Percentiles rank a stretch among this genome's conserved stretches.
These are phyloP conservation scores for Saccharomycopsis vini DNA, from an alignment of 805 yeast genomes.

Conservation along the genomic window DNA sequence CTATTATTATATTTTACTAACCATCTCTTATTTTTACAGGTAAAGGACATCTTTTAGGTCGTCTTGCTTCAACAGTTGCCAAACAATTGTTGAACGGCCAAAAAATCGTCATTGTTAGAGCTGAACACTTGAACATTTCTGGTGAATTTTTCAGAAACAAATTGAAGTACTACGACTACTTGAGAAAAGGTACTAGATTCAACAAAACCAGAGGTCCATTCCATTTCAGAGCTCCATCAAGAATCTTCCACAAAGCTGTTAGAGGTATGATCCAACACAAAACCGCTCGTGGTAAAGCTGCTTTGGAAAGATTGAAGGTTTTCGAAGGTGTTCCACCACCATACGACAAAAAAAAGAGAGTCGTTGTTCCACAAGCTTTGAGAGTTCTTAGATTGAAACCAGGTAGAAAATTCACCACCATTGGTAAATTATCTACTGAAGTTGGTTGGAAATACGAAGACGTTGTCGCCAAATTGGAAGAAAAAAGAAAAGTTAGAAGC, in stretches of 20 bases:
- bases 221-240: constrained; percentile 99
- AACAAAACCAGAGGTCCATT: constrained; percentile 99
- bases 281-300: constrained; percentile 99
- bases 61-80: constrained; percentile 97
- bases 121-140: constrained; percentile 96
- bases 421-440: constrained; percentile 90
- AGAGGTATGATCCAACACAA: constrained; percentile 99
- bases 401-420: constrained; percentile 99
- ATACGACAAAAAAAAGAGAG: constrained; percentile 99
- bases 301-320: constrained; percentile 97
- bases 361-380: constrained; percentile 98
- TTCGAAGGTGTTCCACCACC: constrained; percentile 99
- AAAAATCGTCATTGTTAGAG: constrained; percentile 94
- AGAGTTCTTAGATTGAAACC: constrained; percentile 98
- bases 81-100: constrained; percentile 98
- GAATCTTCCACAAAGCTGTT: constrained; percentile 99
- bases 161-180: constrained; percentile 99
- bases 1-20: neutral
- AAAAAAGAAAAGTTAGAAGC: constrained; percentile 97
- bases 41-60: constrained; percentile 99
- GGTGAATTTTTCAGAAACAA: constrained; percentile 99
- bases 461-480: constrained; percentile 94
- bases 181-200: constrained; percentile 98
- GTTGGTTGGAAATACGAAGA: constrained; percentile 99
- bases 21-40: constrained; percentile 29